These are phyloP conservation scores for Capronia epimyces DNA, from an alignment of 2,329 filamentous ascomycete genomes.

Conservation along the genomic window DNA sequence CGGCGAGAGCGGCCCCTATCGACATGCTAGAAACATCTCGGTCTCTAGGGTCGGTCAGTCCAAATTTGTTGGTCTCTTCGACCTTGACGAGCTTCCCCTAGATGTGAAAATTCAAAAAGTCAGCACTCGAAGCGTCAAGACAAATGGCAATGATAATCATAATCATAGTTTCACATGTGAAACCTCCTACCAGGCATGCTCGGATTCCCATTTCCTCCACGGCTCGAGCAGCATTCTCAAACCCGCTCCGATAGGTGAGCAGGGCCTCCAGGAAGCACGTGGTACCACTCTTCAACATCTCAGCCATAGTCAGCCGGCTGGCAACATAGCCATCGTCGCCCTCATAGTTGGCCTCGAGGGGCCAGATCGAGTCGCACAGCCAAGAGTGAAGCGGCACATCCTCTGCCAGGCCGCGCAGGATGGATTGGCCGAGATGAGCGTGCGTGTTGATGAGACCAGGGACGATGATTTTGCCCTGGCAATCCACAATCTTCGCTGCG, in stretches of 20 bases:
- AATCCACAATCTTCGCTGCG: constrained; percentile 28
- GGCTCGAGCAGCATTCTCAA: constrained; percentile 32
- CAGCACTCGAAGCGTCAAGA: not conserved
- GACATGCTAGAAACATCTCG: constrained; percentile 31
- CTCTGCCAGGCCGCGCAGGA: constrained; percentile 34
- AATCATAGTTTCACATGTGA: too few species aligned
- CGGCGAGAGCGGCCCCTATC: constrained; percentile 27
- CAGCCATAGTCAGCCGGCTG: constrained; percentile 33
- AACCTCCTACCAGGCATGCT: constrained; percentile 30
- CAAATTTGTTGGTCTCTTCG: constrained; percentile 11
- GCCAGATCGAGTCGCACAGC: constrained; percentile 37
- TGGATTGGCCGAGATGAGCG: constrained; percentile 35
- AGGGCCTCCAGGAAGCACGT: constrained; percentile 38
- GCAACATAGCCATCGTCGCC: constrained; percentile 35
- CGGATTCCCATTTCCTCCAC: constrained; percentile 35
- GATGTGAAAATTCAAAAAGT: not conserved
- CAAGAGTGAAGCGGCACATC: constrained; percentile 30
- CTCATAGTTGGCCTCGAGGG: constrained; percentile 35
- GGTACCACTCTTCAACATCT: constrained; percentile 38
- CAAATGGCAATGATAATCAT: too few species aligned
- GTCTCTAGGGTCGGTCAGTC: constrained; percentile 30
- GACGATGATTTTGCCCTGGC: constrained; percentile 33
- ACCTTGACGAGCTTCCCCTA: constrained; percentile 23
- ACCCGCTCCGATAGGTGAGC: constrained; percentile 31
- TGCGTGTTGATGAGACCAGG: constrained; percentile 37